Evolutionary conservation across 2,329 filamentous ascomycete species (phyloP).

Genomic region (Trematosphaeria pertusa): DNA sequence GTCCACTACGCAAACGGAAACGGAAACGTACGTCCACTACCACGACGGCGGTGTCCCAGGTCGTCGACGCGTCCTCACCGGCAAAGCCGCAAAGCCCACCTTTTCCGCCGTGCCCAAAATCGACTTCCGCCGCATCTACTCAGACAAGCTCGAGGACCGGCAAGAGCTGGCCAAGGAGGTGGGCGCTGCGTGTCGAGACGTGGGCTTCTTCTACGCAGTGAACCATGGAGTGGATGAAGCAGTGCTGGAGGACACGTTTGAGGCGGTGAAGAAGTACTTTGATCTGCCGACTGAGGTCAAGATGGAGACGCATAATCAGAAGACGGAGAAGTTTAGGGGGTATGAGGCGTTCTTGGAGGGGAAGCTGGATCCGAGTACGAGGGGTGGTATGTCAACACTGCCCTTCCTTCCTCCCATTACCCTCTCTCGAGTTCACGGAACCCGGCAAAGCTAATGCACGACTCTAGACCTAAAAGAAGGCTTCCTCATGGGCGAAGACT

Average conservation of each 20-base stretch:
- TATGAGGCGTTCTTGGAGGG: constrained; percentile 47
- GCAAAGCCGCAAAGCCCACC: constrained; percentile 29
- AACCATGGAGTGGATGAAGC: constrained; percentile 39
- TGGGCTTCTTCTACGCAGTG: constrained; percentile 44
- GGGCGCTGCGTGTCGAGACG: constrained; percentile 39
- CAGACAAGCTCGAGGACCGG: constrained; percentile 27
- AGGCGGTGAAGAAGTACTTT: constrained; percentile 40
- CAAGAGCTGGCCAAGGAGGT: constrained; percentile 39
- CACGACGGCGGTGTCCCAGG: constrained; percentile 41
- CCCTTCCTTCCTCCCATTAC: too few species aligned
- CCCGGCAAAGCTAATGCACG: neutral
- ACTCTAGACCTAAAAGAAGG: constrained; percentile 43
- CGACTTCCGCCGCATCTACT: constrained; percentile 40
- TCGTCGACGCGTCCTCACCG: constrained; percentile 32
- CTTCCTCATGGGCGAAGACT: constrained; percentile 45
- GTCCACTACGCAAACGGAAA: constrained; percentile 17
- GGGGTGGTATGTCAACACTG: constrained; percentile 35
- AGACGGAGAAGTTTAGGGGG: constrained; percentile 43
- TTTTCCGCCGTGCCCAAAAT: constrained; percentile 39
- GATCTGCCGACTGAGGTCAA: constrained; percentile 38
- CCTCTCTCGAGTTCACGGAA: neutral
- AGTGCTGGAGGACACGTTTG: constrained; percentile 37
- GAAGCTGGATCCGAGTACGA: constrained; percentile 43
- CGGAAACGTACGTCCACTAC: constrained; percentile 34
- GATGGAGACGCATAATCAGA: constrained; percentile 47